Evolutionary conservation across 1,139 yeast genomes (phyloP), one percentile per base, ranked within the genome.

Genomic region (Geotrichum klebahnii): DNA sequence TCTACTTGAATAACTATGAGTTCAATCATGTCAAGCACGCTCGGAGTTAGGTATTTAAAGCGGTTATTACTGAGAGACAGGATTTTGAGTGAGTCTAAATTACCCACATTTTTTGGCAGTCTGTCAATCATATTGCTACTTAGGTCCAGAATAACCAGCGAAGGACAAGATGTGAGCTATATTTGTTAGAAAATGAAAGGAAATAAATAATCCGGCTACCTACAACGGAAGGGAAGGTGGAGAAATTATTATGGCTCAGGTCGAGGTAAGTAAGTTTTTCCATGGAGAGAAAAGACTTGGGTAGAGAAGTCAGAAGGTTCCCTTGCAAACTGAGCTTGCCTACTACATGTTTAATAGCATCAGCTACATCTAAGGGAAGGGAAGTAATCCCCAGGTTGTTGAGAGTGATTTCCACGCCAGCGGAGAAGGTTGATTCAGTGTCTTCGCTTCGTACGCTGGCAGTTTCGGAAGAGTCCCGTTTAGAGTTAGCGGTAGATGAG

Each of bases 1-100:
- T 79, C 80, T 3, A 84, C 72, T 61, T 84, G 92, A n/a, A 86
- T 69, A 47, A 83, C 76, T 53, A 77, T 75, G 47, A 87, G 71
- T 49, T 72, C 74, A 2, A 70, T 65, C 57, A 86, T 65, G 35
- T 76, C 78, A 0, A 81, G 76, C 28, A 82, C 66, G 9, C 75
- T 70, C 1, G 81, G 79, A 6, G 88, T 82, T 17, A 86, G 67
- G 43, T 75, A 75, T 46, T 76, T 73, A 56, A 87, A 73, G 38
- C 70, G 69, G 66, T 87, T 87, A 55, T 78, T 76, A 52, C 81
- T 81, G 51, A 87, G 67, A 10, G 86, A 81, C 16, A 87, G 66
- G 3, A 83, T 82, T 57, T 57, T 59, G 42, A 67, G 61, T 22
- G 57, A 53, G 34, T 64, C 70, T 59, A 84, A 65, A 39, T 58